A percentile compares a stretch with the other conserved stretches of the same genome.
phyloP scores from a whole-genome alignment of 1,139 yeast genomes.

The Debaryomyces psychrophilus region DNA sequence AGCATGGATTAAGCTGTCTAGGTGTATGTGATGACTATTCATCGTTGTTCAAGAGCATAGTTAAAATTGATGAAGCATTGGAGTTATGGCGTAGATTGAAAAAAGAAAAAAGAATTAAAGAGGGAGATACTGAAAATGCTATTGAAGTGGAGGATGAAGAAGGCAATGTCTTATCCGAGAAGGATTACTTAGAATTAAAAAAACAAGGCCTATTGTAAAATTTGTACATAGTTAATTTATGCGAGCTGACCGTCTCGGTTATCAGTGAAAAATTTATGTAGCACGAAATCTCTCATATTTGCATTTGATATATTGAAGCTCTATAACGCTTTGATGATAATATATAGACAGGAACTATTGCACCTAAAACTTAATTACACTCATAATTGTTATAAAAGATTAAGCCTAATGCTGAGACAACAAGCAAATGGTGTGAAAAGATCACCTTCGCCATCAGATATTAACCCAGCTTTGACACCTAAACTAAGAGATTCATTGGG shows the following conservation, averaged over 20 bases:
- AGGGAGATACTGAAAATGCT: constrained; percentile 54
- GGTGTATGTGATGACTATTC: constrained; percentile 58
- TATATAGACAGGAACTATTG: background rate
- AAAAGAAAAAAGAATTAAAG: constrained; percentile 39
- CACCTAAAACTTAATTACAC: background rate
- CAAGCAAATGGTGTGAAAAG: constrained; percentile 25
- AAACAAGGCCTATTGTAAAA: constrained; percentile 69
- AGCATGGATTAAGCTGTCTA: constrained; percentile 70
- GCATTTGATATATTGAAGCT: constrained; percentile 1
- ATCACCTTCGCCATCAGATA: constrained; percentile 24
- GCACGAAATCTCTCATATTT: background rate
- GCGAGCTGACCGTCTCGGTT: constrained; percentile 7
- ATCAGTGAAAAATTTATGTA: constrained; percentile 6
- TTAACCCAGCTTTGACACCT: constrained; percentile 13
- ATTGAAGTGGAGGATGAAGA: constrained; percentile 89
- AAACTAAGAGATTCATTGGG: constrained; percentile 51
- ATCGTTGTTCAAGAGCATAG: constrained; percentile 63
- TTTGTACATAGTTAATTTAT: constrained; percentile 7
- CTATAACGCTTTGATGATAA: constrained; percentile 6
- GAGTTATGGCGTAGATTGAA: constrained; percentile 55
- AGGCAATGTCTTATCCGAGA: constrained; percentile 88
- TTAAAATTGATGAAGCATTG: constrained; percentile 68
- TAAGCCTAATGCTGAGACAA: constrained; percentile 11
- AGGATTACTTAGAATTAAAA: constrained; percentile 80
- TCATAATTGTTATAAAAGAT: background rate